Evolutionary conservation across 148 eudicot genomes (phyloP).

Genomic region (Polygonum aviculare): DNA sequence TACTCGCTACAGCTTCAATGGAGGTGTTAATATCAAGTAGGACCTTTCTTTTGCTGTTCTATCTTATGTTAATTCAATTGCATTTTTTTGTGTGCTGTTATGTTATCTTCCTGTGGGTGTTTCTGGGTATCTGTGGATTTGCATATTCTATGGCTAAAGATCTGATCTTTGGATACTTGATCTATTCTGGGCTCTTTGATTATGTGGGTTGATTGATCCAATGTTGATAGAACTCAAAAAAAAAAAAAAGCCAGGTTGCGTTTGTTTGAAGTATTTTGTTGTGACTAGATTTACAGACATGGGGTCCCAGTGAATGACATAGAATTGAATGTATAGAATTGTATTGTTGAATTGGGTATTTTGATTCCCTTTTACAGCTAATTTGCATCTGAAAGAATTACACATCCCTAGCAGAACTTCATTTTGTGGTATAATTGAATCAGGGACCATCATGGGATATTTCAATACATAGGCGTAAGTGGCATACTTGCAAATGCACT

Average conservation of each 20-base stretch:
- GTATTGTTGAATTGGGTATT: neutral
- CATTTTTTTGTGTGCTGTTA: neutral
- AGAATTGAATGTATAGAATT: neutral
- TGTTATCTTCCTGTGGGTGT: neutral
- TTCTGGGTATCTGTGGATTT: neutral
- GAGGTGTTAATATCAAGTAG: slow-evolving; percentile 87
- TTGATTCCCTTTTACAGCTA: neutral
- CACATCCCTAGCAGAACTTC: neutral
- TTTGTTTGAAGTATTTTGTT: neutral
- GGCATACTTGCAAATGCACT: too few relatives aligned
- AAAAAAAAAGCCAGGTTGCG: neutral
- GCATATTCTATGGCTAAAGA: neutral
- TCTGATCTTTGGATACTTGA: neutral
- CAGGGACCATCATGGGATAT: neutral
- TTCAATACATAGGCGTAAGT: too few relatives aligned
- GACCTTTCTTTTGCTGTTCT: neutral
- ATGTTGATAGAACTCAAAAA: neutral
- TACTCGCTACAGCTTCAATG: slow-evolving; percentile 55
- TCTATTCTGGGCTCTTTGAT: neutral
- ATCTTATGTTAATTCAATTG: neutral
- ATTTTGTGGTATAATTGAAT: neutral
- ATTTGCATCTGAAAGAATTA: neutral
- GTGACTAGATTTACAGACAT: neutral
- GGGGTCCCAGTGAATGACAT: neutral
- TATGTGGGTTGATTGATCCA: neutral